Evolutionary conservation across 2,329 filamentous ascomycete species (phyloP).

Genomic region (Claviceps lovelessii): DNA sequence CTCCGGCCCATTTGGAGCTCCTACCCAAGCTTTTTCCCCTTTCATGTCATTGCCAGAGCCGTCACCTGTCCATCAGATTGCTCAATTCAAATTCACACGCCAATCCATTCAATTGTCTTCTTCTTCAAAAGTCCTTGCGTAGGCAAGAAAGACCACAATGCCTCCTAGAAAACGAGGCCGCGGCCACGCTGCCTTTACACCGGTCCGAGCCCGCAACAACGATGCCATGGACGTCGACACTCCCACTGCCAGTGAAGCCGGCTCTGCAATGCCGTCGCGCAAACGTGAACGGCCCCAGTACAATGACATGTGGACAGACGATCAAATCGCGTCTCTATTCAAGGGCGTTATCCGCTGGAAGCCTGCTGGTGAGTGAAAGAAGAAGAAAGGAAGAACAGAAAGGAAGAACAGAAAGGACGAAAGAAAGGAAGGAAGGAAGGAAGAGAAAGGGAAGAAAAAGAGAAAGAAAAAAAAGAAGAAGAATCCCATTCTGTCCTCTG

Average conservation of each 20-base stretch:
- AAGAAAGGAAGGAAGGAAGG: neutral
- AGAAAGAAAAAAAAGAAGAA: no score
- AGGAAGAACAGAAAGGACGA: no score
- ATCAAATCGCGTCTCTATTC: conserved; percentile 84
- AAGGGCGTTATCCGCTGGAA: conserved; percentile 92
- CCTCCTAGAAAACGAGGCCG: conserved; percentile 57
- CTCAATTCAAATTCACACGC: neutral
- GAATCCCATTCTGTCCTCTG: neutral
- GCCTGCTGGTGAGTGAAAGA: conserved; percentile 56
- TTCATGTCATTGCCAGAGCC: neutral
- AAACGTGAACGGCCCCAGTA: conserved; percentile 12
- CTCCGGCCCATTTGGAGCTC: neutral
- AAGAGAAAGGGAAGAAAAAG: no score
- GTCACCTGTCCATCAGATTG: neutral
- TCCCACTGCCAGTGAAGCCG: conserved; percentile 38
- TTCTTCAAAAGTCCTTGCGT: neutral
- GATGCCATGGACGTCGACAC: conserved; percentile 48
- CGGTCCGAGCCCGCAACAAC: conserved; percentile 37
- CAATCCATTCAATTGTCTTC: no score
- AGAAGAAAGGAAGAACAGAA: neutral
- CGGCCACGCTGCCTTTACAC: conserved; percentile 40
- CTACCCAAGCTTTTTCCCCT: neutral
- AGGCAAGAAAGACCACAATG: conserved; percentile 31
- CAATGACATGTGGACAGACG: conserved; percentile 80
- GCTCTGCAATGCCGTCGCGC: conserved; percentile 14